Evolutionary conservation across 768 basidiomycete genomes (phyloP), one percentile per base, ranked within the genome.

Genomic region (Floccularia luteovirens): DNA sequence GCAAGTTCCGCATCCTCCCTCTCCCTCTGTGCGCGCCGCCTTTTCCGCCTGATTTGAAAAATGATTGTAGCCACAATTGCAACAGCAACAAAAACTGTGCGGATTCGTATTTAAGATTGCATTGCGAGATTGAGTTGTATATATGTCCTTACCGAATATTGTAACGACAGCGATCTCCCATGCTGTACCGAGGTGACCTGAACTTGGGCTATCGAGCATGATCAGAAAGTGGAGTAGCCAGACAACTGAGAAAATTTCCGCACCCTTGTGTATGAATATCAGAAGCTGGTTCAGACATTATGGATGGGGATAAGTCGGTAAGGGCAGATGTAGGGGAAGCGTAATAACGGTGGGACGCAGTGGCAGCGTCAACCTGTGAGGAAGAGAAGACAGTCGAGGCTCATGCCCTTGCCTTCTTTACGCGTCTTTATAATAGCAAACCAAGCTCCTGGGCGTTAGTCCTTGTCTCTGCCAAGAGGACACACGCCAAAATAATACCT

Each of bases 141-240:
- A 33, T 42, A 11, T 13, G 16, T 8, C 54, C 63, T 44, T 36
- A 66, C 66, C 38, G 38, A 62, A 58, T 8, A 62, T 46, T 7
- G 55, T 54, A 24, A 62, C 49, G 20, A 68, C 48, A 7, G 59
- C 64, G 13, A 60, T 55, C 44, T 68, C 64, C 64, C 64, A 66
- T 31, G 57, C 51, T n/a, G 50, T 32, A 3, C 60, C 57, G 16
- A 66, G 49, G 44, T 64, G 63, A 1, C 56, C 58, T 22, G 46
- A 46, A 10, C 48, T 45, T 12, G 60, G 53, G 38, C 66, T 67
- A 20, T 12, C 11, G 5, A 7, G 27, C 27, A 30, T 30, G 14
- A 14, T 14, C 8, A 30, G 27, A 10, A 30, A 14, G n/a, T n/a
- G n/a, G n/a, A n/a, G n/a, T n/a, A n/a, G n/a, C n/a, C n/a, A 30